Evolutionary conservation across 768 basidiomycete genomes (phyloP), one percentile per base, ranked within the genome.

Genomic region (Rhodotorula taiwanensis): DNA sequence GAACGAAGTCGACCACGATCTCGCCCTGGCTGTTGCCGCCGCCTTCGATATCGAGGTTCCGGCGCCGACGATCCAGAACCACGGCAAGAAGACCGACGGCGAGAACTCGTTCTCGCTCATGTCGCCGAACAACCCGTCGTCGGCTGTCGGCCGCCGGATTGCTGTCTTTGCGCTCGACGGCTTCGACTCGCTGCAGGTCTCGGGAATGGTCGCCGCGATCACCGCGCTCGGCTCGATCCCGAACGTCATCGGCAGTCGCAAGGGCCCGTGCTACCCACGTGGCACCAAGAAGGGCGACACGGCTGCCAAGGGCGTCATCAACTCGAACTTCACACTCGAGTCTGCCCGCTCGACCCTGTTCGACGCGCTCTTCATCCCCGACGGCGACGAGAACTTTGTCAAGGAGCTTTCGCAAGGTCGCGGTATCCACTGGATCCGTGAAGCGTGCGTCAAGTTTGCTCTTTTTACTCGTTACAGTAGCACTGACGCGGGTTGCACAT

Each of bases 321-420:
- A 55, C 72, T 79, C 74, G 80, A 83, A 47, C 82, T 91, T 77
- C 83, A 89, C 77, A 80, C 86, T 83, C 63, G 87, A 89, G 72
- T 28, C 84, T 1, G 86, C 85, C 71, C 81, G 90, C 52, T 88
- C 87, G 41, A 92, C 88, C 0, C 72, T 86, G 74, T 94, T 88
- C 71, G 91, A 93, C 73, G 87, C 88, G 0, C 65, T 92, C 65
- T 80, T 87, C 70, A 83, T 93, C 70, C 84, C 88, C 16, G 85
- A 85, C 25, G 89, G 89, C 11, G 60, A 72, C 43, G 77, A 77
- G 14, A 77, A 79, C 39, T 84, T 85, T 72, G 80, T 78, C n/a
- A 80, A 82, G 72, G 79, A 90, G 41, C 72, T 77, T 13, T 79
- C 79, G 68, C 82, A 81, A 52, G 91, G 89, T 8, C 81, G 89